A percentile compares a stretch with the other conserved stretches of the same genome.
Evolutionary conservation across 805 yeast genomes (phyloP).

Genomic region (Kuraishia hungarica): DNA sequence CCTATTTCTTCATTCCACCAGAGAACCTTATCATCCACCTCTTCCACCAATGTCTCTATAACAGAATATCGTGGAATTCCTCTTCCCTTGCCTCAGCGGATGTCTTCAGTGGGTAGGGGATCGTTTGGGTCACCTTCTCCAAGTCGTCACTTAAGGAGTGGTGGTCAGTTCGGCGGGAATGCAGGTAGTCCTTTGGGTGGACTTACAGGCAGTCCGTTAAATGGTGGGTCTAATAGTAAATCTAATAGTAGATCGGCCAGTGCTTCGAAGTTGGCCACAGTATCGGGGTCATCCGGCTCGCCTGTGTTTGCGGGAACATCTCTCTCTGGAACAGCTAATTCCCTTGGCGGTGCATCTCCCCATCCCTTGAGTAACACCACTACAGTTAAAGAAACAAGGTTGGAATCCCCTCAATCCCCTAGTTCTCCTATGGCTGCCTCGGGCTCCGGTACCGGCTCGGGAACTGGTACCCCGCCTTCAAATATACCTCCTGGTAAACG

Average conservation of each 20-base stretch:
- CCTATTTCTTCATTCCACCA: neutral
- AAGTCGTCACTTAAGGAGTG: no score
- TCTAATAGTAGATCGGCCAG: no score
- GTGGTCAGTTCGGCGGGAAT: neutral
- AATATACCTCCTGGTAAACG: constrained; percentile 15
- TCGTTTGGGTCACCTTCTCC: neutral
- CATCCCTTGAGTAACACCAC: neutral
- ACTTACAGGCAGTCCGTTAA: neutral
- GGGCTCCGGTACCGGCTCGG: no score
- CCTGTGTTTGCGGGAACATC: no score
- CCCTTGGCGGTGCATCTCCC: neutral
- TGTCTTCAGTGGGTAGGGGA: neutral
- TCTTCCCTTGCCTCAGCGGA: neutral
- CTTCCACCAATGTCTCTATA: constrained; percentile 9
- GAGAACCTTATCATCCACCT: neutral
- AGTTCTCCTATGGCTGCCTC: no score
- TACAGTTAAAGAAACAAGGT: constrained; percentile 5
- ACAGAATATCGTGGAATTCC: constrained; percentile 45
- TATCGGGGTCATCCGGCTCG: no score
- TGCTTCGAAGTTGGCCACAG: no score
- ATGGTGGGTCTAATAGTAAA: neutral
- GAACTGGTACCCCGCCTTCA: no score
- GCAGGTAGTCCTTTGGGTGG: no score
- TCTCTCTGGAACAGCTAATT: no score
- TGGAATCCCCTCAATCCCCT: constrained; percentile 12